phyloP scores from a whole-genome alignment of 2,329 filamentous ascomycete species.

The Colletotrichum phormii region DNA sequence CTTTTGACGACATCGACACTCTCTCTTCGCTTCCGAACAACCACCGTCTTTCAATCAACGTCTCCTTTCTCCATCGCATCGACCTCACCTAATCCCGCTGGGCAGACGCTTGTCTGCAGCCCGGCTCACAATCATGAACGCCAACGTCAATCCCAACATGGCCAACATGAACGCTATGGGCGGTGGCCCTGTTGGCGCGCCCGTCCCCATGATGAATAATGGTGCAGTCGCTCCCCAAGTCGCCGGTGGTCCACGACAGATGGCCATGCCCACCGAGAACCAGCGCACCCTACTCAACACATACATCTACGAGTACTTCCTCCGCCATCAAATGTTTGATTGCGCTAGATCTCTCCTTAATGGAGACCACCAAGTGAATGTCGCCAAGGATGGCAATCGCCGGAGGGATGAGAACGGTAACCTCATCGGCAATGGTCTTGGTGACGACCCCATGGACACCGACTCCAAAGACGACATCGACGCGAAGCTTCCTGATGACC shows the following conservation, averaged over 20 bases:
- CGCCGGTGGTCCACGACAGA: conserved; percentile 41
- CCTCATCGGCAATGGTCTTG: conserved; percentile 73
- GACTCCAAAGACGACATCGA: conserved; percentile 84
- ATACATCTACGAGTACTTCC: conserved; percentile 92
- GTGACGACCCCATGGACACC: conserved; percentile 83
- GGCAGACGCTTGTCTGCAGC: conserved; percentile 54
- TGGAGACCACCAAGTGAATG: conserved; percentile 74
- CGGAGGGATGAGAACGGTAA: conserved; percentile 77
- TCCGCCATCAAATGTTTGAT: conserved; percentile 86
- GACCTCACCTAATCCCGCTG: conserved; percentile 35
- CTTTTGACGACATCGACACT: conserved; percentile 40
- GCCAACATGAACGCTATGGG: conserved; percentile 77
- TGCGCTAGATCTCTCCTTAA: conserved; percentile 81
- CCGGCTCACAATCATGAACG: conserved; percentile 61
- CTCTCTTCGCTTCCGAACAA: conserved; percentile 32
- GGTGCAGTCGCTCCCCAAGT: conserved; percentile 50
- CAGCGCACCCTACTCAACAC: conserved; percentile 77
- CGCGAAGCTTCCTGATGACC: conserved; percentile 79
- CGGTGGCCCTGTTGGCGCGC: conserved; percentile 72
- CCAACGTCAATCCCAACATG: conserved; percentile 71
- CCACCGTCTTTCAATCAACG: conserved; percentile 27
- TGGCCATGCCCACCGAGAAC: conserved; percentile 46
- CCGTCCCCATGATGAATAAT: conserved; percentile 77
- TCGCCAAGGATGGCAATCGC: conserved; percentile 75
- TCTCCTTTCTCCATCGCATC: conserved; percentile 37